These are phyloP conservation scores for Amphirosellinia nigrospora DNA, from an alignment of 495 filamentous ascomycete genomes.

Conservation along the genomic window DNA sequence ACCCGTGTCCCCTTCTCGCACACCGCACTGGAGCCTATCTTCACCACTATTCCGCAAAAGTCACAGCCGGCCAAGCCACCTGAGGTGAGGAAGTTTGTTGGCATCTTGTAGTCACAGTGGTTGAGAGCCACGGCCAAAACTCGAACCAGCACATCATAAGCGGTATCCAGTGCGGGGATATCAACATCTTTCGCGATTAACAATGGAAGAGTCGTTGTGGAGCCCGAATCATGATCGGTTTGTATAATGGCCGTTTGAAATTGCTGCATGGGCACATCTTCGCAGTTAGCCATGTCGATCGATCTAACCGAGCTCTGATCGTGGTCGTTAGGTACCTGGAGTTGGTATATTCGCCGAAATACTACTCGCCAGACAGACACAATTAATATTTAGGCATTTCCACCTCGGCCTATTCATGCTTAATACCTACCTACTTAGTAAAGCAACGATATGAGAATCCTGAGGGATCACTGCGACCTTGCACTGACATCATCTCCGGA, in stretches of 20 bases:
- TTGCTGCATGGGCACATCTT: neutral
- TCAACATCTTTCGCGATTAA: neutral
- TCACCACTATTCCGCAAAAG: constrained; percentile 50
- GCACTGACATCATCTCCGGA: neutral
- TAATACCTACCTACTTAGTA: neutral
- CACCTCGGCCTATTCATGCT: neutral
- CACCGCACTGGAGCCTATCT: constrained; percentile 29
- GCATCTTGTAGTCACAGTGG: constrained; percentile 55
- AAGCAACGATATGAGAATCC: neutral
- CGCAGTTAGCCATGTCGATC: neutral
- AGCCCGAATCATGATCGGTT: neutral
- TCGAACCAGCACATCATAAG: constrained; percentile 53
- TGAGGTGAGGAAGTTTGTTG: constrained; percentile 40
- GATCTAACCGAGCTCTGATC: neutral
- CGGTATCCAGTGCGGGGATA: constrained; percentile 9
- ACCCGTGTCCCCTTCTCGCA: constrained; percentile 10
- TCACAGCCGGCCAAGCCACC: constrained; percentile 52
- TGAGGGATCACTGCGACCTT: neutral
- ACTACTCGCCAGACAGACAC: neutral
- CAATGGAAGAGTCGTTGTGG: neutral
- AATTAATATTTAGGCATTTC: neutral
- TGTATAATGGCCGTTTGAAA: neutral
- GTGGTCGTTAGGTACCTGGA: too few relatives aligned
- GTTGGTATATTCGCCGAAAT: neutral
- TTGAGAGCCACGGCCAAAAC: constrained; percentile 53